A percentile compares a stretch with the other conserved stretches of the same genome.
Evolutionary conservation across 768 basidiomycete species (phyloP).

Genomic region (Lentinula boryana): DNA sequence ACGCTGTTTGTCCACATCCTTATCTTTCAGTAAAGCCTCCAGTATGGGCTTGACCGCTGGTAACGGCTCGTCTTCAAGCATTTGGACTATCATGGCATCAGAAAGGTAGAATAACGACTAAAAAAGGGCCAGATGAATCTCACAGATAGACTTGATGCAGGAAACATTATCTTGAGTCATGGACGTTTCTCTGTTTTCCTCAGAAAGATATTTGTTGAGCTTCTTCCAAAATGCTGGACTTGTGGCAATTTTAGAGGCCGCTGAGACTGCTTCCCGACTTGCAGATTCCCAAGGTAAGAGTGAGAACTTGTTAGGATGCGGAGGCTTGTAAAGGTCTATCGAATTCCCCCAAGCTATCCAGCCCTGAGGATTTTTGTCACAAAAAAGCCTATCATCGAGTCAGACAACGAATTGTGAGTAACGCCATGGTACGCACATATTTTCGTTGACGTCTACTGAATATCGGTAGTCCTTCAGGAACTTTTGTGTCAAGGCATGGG

Average conservation of each 20-base stretch:
- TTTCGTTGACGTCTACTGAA: conserved; percentile 35
- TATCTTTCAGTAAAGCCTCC: conserved; percentile 51
- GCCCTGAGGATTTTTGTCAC: conserved; percentile 54
- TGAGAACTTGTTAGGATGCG: conserved; percentile 41
- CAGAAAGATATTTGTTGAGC: conserved; percentile 62
- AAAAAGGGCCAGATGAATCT: conserved; percentile 14
- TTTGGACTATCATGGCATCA: conserved; percentile 47
- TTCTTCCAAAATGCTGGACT: conserved; percentile 61
- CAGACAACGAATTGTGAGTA: background rate
- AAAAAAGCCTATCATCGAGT: conserved; percentile 34
- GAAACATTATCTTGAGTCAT: conserved; percentile 68
- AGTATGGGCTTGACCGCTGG: conserved; percentile 54
- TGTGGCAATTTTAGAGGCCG: conserved; percentile 41
- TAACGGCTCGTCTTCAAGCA: conserved; percentile 71
- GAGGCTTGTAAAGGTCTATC: conserved; percentile 38
- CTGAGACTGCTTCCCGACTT: conserved; percentile 43
- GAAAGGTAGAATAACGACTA: background rate
- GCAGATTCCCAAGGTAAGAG: conserved; percentile 55
- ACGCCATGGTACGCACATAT: conserved; percentile 36
- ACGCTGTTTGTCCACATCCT: conserved; percentile 82
- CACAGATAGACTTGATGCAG: conserved; percentile 72
- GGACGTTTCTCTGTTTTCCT: conserved; percentile 67
- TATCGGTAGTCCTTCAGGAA: conserved; percentile 51
- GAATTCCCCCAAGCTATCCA: conserved; percentile 61
- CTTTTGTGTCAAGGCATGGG: conserved; percentile 44